Base-by-base conservation (phyloP, 306 rosid species). In the Alnus glutinosa region DNA sequence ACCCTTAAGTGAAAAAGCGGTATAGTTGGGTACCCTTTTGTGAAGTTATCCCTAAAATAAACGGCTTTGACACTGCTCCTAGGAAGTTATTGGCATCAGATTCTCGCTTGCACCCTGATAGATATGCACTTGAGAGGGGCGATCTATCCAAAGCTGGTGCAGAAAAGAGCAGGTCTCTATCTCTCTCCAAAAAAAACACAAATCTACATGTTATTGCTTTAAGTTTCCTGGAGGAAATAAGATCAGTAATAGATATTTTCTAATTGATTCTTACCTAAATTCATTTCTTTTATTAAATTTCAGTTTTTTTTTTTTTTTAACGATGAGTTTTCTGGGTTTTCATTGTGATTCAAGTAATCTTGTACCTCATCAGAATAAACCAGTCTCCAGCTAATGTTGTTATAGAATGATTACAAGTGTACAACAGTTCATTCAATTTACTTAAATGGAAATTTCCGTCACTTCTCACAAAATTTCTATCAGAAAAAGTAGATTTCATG, bases 101-200 rank as follows among this genome's bases (percentile, higher is more conserved):
- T 81, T 94, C 98, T 23, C 97, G 97, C 50, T 85, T 94, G 85
- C 97, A 97, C 74, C 94, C 98, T 9, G 97, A 94, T 87, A 86
- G 98, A 89, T 89, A 32, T 68, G 97, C 97, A 74, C 97, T 94
- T 57, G 94, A 94, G 88, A 84, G 85, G 74, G 93, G 97, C 9
- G 97, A 92, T 85, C 81, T 92, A 49, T 89, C 98, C 36, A 94
- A 92, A 87, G 81, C 97, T 9, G 97, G 97, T 70, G 81, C 92
- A 28, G 97, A 92, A 82, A 94, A 94, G 88, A 89, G 81, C 97
- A 59, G 37, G 66, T 59, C 66, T 55, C 62, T 55, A 4, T 55
- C 4, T n/a, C 30, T 55, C 23, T 6, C 59, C 18, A 15, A 54
- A 54, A 54, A 54, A 16, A 4, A 15, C 1, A 3, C 18, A 54